Conservation (phyloP, 2,329 filamentous ascomycete species). For the Allantophomopsis lycopodina region DNA sequence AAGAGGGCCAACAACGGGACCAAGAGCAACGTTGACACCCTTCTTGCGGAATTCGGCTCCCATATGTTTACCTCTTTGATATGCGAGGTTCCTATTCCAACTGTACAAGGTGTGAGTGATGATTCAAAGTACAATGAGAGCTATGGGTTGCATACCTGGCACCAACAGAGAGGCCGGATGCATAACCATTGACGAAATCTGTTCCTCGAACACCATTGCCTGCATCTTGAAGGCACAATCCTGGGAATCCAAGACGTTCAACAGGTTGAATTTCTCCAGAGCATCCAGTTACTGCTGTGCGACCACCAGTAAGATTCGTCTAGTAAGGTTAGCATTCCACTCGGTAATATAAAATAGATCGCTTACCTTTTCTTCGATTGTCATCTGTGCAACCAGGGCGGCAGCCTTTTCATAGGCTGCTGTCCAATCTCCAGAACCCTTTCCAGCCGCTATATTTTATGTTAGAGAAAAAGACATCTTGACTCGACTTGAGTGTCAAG, state of each 20-base stretch:
- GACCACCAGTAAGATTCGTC: constrained; percentile 39
- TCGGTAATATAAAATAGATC: constrained; percentile 48
- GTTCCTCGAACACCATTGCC: constrained; percentile 51
- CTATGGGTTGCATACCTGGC: constrained; percentile 52
- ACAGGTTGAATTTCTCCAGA: constrained; percentile 29
- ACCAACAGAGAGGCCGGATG: constrained; percentile 10
- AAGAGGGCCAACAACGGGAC: constrained; percentile 48
- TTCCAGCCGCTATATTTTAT: constrained; percentile 12
- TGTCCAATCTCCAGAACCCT: constrained; percentile 33
- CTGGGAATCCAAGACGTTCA: constrained; percentile 37
- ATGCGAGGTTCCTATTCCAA: constrained; percentile 55
- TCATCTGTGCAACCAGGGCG: constrained; percentile 42
- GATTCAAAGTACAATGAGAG: constrained; percentile 52
- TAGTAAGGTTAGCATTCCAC: constrained; percentile 22
- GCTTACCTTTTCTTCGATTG: constrained; percentile 12
- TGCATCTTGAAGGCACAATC: constrained; percentile 56
- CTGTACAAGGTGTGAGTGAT: constrained; percentile 53
- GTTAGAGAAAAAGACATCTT: not conserved
- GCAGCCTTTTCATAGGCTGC: constrained; percentile 57
- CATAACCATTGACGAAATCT: constrained; percentile 30
- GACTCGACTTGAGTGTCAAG: not conserved
- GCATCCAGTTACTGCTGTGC: constrained; percentile 20
- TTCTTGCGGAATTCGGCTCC: constrained; percentile 59
- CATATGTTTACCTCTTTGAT: constrained; percentile 54
- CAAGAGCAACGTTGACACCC: constrained; percentile 61